Base-by-base conservation (phyloP, 2,329 filamentous ascomycete species). In the Saccharata proteae region DNA sequence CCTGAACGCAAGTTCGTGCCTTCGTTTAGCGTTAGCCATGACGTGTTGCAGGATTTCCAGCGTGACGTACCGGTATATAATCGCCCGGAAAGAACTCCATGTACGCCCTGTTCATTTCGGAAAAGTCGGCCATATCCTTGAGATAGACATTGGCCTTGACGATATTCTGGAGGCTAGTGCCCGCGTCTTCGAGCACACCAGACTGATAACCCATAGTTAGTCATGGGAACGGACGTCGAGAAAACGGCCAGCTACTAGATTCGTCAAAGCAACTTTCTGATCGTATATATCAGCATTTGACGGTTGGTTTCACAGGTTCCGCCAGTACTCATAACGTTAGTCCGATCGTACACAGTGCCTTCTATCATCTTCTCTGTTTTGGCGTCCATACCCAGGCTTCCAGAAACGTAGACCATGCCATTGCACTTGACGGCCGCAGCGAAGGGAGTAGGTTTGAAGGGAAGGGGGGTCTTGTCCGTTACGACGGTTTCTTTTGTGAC, bases 401-500 rank as follows among this genome's bases (percentile, higher is more conserved):
- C 77, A 2, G 73, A 78, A 58, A 75, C 79, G 58, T 78, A 81
- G n/a, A 82, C 71, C 50, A 77, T 69, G 43, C 74, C 75, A 45
- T 74, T 72, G 51, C 26, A 31, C 21, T 41, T 41, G 10, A 40
- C 37, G 7, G 37, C 39, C 4, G 35, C 65, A 64, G 40, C 70
- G 63, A 42, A 77, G 61, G 23, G 71, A 11, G 20, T 12, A 4
- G 14, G 13, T 2, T n/a, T n/a, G n/a, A n/a, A n/a, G n/a, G n/a
- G n/a, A n/a, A n/a, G n/a, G n/a, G n/a, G n/a, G n/a, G n/a, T n/a
- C n/a, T n/a, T n/a, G n/a, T n/a, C n/a, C n/a, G n/a, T n/a, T n/a
- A n/a, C n/a, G n/a, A n/a, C n/a, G n/a, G n/a, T n/a, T n/a, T n/a
- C n/a, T n/a, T n/a, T n/a, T n/a, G n/a, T n/a, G n/a, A n/a, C n/a